Base-by-base conservation (phyloP, 2,329 filamentous ascomycete genomes). In the Parastagonospora avenae region DNA sequence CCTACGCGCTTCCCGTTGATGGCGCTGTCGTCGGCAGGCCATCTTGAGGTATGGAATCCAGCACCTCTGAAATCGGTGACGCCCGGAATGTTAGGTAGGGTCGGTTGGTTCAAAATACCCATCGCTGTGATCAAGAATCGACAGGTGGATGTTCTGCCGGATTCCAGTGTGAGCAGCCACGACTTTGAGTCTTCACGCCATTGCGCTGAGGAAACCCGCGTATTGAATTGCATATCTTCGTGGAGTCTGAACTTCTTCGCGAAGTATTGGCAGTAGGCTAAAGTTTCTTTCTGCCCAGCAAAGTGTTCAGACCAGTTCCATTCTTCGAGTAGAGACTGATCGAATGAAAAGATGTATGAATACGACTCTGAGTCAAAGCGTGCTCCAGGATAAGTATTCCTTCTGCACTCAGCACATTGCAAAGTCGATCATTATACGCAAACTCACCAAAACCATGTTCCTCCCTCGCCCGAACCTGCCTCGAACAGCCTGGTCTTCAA, bases 341-440 rank as follows among this genome's bases (percentile, higher is more conserved):
- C 70, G 52, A 78, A 76, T 9, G 73, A 74, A 41, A 78, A 76
- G 42, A 66, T 67, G 56, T 82, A 81, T 0, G 76, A 75, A n/a
- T 76, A 72, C 1, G 73, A 74, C 57, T 80, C 76, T 0, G 76
- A 77, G 47, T 81, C 79, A 43, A 78, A 76, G 35, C 77, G 70
- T n/a, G 77, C 76, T 2, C 78, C 78, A 10, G 78, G 76, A 40
- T 79, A 79, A 14, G 73, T 69, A 46, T 79, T 79, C 75, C 74
- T 77, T 31, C 5, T 27, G 24, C 16, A 14, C 12, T 30, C 10
- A 41, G 24, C 29, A 28, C 27, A 29, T 29, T n/a, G 38, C 6
- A 6, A 28, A n/a, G 24, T 14, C 14, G 38, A 29, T 8, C 12
- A 29, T 14, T 14, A 8, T 29, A 27, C 5, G 36, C 28, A 28